phyloP scores from a whole-genome alignment of 2,329 filamentous ascomycete species.

The Fusarium verrucosum region DNA sequence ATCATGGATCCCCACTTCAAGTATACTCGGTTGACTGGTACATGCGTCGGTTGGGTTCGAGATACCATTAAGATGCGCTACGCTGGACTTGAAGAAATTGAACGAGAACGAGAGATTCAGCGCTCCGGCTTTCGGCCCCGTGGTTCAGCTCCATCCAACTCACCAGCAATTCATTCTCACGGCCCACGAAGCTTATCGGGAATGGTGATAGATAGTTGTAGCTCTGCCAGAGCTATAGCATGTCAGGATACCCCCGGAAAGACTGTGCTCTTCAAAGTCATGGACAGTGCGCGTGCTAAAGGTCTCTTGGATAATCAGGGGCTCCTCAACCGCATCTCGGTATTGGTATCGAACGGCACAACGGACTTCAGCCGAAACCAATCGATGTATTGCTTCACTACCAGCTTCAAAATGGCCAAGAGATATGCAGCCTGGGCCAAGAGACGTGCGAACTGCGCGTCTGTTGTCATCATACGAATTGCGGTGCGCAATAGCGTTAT shows the following conservation, averaged over 20 bases:
- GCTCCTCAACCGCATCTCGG: no score
- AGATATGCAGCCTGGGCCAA: constrained; percentile 31
- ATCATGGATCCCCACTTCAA: constrained; percentile 36
- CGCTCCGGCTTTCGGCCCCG: no score
- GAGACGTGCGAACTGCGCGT: constrained; percentile 10
- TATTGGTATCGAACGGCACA: no score
- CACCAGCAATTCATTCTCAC: no score
- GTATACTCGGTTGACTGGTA: constrained; percentile 11
- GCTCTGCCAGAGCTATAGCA: not conserved
- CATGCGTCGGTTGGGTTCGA: constrained; percentile 27
- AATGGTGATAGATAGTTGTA: not conserved
- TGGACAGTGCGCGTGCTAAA: not conserved
- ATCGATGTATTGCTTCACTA: constrained; percentile 18
- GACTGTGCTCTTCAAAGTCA: constrained; percentile 8
- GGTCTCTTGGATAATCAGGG: no score
- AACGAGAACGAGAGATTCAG: no score
- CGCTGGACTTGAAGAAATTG: constrained; percentile 4
- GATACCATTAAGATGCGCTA: constrained; percentile 34
- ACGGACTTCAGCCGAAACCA: constrained; percentile 12
- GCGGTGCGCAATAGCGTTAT: constrained; percentile 10
- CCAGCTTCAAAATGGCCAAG: constrained; percentile 18
- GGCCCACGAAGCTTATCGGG: no score
- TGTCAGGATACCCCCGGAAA: not conserved
- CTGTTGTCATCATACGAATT: constrained; percentile 22
- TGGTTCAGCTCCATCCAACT: no score